Conservation (phyloP, 2,329 filamentous ascomycete genomes). For the Monascus ruber region DNA sequence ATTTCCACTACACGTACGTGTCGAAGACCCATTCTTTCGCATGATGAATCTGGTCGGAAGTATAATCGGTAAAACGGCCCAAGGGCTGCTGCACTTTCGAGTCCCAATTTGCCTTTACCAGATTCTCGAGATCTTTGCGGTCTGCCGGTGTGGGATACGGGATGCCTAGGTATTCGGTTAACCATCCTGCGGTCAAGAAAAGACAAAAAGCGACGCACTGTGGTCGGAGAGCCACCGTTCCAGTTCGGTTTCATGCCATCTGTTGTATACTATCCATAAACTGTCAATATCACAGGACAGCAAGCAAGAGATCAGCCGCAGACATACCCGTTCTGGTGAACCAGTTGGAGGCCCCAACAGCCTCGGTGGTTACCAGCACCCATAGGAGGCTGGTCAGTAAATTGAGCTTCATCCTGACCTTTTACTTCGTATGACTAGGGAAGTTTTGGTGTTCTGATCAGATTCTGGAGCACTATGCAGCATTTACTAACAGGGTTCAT, state of each 20-base stretch:
- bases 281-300: neutral
- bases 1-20: conserved; percentile 42
- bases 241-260: conserved; percentile 96
- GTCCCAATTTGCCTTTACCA: conserved; percentile 89
- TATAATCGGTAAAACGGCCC: conserved; percentile 68
- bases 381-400: conserved; percentile 58
- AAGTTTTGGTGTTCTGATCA: too few relatives aligned
- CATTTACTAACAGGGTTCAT: conserved; percentile 1
- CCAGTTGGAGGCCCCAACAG: conserved; percentile 65
- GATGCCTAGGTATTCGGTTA: conserved; percentile 40
- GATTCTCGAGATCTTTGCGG: conserved; percentile 82
- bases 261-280: conserved; percentile 67
- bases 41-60: conserved; percentile 57
- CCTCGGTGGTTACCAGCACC: conserved; percentile 56
- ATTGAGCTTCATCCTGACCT: conserved; percentile 61
- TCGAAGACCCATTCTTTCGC: conserved; percentile 91
- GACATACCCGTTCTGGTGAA: conserved; percentile 71
- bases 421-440: neutral
- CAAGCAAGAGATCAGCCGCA: neutral
- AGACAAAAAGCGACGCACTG: conserved; percentile 22
- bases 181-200: neutral
- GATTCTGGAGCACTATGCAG: neutral
- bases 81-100: conserved; percentile 58
- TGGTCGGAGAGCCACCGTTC: conserved; percentile 94
- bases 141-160: conserved; percentile 84